Evolutionary conservation across 192 early-diverging fungal species (phyloP).

Genomic region (Coemansia javaensis): DNA sequence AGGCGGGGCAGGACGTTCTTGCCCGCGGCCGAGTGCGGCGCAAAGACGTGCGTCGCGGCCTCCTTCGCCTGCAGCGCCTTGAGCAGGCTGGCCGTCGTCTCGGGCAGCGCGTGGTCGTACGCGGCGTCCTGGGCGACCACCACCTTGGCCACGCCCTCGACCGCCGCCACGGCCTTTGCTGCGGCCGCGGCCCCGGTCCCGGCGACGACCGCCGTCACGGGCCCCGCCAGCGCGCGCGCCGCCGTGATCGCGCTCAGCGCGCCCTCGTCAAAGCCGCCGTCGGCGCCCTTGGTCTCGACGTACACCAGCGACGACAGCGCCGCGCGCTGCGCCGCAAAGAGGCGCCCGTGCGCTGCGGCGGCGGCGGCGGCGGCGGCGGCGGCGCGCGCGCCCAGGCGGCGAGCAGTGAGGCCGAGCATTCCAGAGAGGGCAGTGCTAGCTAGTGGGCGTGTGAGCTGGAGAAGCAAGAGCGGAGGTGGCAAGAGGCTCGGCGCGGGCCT

Average conservation of each 20-base stretch:
- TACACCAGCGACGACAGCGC: slow-evolving; percentile 70
- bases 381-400: background rate
- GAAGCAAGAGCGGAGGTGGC: no score
- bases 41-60: slow-evolving; percentile 79
- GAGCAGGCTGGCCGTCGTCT: slow-evolving; percentile 73
- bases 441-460: no score
- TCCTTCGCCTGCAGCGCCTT: slow-evolving; percentile 64
- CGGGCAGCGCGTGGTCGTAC: slow-evolving; percentile 76
- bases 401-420: slow-evolving; percentile 5
- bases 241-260: slow-evolving; percentile 87
- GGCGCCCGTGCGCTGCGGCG: slow-evolving; percentile 8
- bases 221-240: slow-evolving; percentile 72
- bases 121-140: slow-evolving; percentile 74
- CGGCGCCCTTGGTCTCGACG: slow-evolving; percentile 86
- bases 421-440: no score
- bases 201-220: slow-evolving; percentile 85
- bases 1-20: slow-evolving; percentile 95
- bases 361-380: background rate
- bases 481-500: no score
- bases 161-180: slow-evolving; percentile 59
- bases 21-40: slow-evolving; percentile 81
- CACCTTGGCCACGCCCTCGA: slow-evolving; percentile 75
- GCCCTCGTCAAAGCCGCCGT: slow-evolving; percentile 59
- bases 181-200: slow-evolving; percentile 64
- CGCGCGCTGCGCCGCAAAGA: slow-evolving; percentile 19